phyloP scores from a whole-genome alignment of 768 basidiomycete species.

The Leccinum truebloodii region DNA sequence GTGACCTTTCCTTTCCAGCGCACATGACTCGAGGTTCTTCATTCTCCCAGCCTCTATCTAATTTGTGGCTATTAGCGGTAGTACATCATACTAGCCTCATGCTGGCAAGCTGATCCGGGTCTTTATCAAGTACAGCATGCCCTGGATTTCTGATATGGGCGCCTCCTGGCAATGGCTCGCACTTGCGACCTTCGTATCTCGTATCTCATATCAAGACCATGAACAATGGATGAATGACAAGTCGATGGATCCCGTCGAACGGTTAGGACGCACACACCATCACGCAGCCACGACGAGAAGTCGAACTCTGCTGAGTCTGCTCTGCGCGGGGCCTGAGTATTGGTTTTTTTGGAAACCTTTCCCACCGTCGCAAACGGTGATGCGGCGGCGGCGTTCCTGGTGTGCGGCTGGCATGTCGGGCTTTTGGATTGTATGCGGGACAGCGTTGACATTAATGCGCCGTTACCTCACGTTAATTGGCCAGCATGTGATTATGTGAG shows the following conservation, averaged over 20 bases:
- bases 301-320: neutral
- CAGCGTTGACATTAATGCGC: constrained; percentile 8
- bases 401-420: neutral
- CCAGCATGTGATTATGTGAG: neutral
- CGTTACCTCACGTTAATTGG: constrained; percentile 1
- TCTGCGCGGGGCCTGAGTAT: constrained; percentile 7
- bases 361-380: constrained; percentile 2
- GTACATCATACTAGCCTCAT: constrained; percentile 3
- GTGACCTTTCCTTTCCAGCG: neutral
- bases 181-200: constrained; percentile 1
- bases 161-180: neutral
- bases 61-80: constrained; percentile 2
- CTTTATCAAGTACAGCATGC: constrained; percentile 18
- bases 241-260: constrained; percentile 6
- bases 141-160: constrained; percentile 3
- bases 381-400: constrained; percentile 5
- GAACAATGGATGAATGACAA: neutral
- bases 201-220: neutral
- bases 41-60: neutral
- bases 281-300: neutral
- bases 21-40: constrained; percentile 3
- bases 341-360: constrained; percentile 1
- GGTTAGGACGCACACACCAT: neutral
- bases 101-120: neutral
- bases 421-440: neutral